Percentiles rank a stretch among this genome's conserved stretches.
These are phyloP conservation scores for Cordia subcordata DNA, from an alignment of 257 asterid species.

Conservation along the genomic window DNA sequence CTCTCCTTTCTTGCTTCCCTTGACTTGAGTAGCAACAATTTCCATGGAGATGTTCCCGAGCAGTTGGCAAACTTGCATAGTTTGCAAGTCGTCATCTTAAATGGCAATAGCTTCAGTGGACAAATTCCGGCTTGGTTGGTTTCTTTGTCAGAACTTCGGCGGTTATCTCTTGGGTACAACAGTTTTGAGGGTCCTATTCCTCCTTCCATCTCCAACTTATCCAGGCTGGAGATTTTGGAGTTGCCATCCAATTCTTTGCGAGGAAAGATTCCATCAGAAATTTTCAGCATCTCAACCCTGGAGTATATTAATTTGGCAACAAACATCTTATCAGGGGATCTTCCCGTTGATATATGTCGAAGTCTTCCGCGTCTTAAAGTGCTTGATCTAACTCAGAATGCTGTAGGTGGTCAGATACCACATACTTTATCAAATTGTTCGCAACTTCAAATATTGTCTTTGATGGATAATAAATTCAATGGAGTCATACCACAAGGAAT, in stretches of 20 bases:
- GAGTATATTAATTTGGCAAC: neutral
- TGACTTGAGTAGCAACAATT: slow-evolving; percentile 13
- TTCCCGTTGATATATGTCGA: slow-evolving; percentile 3
- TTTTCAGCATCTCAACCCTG: slow-evolving; percentile 8
- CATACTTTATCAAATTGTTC: slow-evolving; percentile 1
- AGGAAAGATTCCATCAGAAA: slow-evolving; percentile 22
- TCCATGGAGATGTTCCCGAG: slow-evolving; percentile 17
- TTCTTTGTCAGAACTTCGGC: neutral
- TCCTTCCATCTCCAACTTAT: slow-evolving; percentile 9
- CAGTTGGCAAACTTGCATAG: slow-evolving; percentile 3
- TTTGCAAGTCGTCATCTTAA: slow-evolving; percentile 2
- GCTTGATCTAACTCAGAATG: neutral
- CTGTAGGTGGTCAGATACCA: slow-evolving; percentile 6
- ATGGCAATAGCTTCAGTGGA: slow-evolving; percentile 1
- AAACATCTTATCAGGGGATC: slow-evolving; percentile 2
- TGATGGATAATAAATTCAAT: slow-evolving; percentile 1
- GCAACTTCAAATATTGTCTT: neutral
- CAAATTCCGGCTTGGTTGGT: slow-evolving; percentile 9
- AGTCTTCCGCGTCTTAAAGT: neutral
- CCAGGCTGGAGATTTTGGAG: neutral
- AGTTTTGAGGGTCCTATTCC: neutral
- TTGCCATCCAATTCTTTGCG: slow-evolving; percentile 5
- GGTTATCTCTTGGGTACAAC: neutral
- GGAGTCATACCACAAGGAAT: slow-evolving; percentile 1
- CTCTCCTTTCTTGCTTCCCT: slow-evolving; percentile 22